Evolutionary conservation across 139 green algal species (phyloP), one percentile per base, ranked within the genome.

Genomic region (Pleodorina starrii): DNA sequence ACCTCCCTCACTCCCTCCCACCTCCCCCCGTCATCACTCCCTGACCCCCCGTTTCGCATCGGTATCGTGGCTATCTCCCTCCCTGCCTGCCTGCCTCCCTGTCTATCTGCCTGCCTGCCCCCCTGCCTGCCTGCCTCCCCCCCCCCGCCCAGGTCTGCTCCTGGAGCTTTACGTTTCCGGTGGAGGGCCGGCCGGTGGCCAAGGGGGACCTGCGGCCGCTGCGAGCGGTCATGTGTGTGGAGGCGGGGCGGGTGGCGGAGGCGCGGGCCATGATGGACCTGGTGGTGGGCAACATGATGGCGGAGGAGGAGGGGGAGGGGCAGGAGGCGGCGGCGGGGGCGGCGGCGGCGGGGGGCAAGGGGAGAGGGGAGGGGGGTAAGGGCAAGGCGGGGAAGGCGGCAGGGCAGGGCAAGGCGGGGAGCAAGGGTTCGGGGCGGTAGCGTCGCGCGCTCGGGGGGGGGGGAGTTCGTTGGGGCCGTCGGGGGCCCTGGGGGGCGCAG

Each of bases 101-200:
- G n/a, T 12, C 54, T 2, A 9, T 66, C 54, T 27, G 1, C 35
- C 69, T 66, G 10, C 69, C 38, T 29, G 6, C 42, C 44, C 74
- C 19, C 11, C 54, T 27, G 1, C 35, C 69, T 66, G 10, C 69
- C 38, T 29, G 6, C 42, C 44, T 43, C 76, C 7, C 32, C 2
- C 36, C 12, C n/a, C 10, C 35, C 48, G 10, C 0, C 1, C 78
- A 85, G 79, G 88, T 94, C 19, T 92, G 81, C 38, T 69, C 81
- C 38, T 97, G 93, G 92, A 91, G 89, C 23, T 97, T 94, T 91
- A 93, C 92, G 19, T 98, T 98, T 87, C 92, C 93, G 0, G 90
- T 96, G 23, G 90, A 95, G 72, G 90, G 90, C 29, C 85, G 92
- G 0, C 85, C 91, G 0, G 90, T 94, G 57, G 90, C 68, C 32